Base-by-base conservation (phyloP, 116 monocot species). In the Trichopus zeylanicus region DNA sequence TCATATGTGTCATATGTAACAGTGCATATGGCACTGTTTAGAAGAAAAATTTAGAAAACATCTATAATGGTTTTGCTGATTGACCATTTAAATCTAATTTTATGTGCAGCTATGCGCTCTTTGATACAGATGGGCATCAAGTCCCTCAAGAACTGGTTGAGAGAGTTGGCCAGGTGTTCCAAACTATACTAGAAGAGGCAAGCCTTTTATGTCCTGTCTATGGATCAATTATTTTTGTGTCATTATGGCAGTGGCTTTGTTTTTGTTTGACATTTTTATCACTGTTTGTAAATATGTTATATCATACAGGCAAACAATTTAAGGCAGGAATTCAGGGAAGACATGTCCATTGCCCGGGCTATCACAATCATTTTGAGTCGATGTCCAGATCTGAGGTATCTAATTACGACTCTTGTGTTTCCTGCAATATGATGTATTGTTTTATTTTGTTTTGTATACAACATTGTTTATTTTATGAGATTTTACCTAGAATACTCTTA, bases 51-150 rank as follows among this genome's bases (percentile, higher is more conserved):
- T 42, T 16, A 15, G n/a, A 16, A 13, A 42, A 42, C 12, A 16
- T 13, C 3, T 13, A 1, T 16, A 42, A 42, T 3, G 8, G 42
- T 13, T 42, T 9, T 0, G 4, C 12, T n/a, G 13, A 42, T 42
- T 16, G 13, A 42, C n/a, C n/a, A 18, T n/a, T 16, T 42, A 13
- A 2, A 13, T 42, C 4, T 18, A 2, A 29, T 49, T 34, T 69
- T 55, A 28, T 56, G 31, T 66, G 31, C 62, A 95, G 97, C 72
- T 91, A 87, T 75, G 84, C 87, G 23, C 84, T 97, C 19, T 97
- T 87, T 82, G 87, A 91, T 64, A 75, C 56, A n/a, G 63, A 90
- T 67, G 97, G 97, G 19, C 65, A 42, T 49, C 83, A 97, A 80
- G 79, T 97, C 25, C 87, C 97, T 53, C 79, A 77, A 61, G 79